A percentile compares a stretch with the other conserved stretches of the same genome.
Evolutionary conservation across 129 eudicot species (phyloP).

Genomic region (Smallanthus sonchifolius): DNA sequence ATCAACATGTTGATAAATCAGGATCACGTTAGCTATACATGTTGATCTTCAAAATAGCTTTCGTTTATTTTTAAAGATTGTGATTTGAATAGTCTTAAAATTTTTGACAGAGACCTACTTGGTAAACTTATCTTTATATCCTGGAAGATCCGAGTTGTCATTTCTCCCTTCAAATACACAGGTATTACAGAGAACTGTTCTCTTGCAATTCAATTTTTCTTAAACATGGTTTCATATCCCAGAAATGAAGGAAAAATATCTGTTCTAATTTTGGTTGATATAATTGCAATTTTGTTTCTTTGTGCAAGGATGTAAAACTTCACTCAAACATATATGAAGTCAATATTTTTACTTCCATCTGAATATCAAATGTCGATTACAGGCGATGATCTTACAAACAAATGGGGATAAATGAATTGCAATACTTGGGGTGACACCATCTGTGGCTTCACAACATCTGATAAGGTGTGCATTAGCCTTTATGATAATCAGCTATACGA

Average conservation of each 20-base stretch:
- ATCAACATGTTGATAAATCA: constrained; percentile 57
- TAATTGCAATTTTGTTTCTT: not conserved
- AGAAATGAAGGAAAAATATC: not conserved
- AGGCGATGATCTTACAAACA: constrained; percentile 97
- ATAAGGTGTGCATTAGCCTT: constrained; percentile 55
- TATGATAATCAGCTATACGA: constrained; percentile 5
- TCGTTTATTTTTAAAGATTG: not conserved
- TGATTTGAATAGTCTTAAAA: not conserved
- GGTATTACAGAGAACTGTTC: constrained; percentile 34
- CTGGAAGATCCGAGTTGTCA: constrained; percentile 86
- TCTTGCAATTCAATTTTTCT: not conserved
- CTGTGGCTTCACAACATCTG: constrained; percentile 95
- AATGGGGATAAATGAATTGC: constrained; percentile 86
- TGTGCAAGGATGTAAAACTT: constrained; percentile 5
- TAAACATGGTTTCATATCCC: no score
- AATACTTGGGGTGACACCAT: constrained; percentile 85
- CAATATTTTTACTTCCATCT: constrained; percentile 1
- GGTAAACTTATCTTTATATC: constrained; percentile 90
- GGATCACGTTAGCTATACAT: constrained; percentile 68
- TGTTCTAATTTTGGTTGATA: not conserved
- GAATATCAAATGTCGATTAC: constrained; percentile 8
- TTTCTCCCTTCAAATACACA: constrained; percentile 92
- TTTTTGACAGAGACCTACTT: constrained; percentile 73
- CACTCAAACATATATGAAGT: not conserved
- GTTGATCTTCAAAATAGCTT: not conserved